These are phyloP conservation scores for Chalaropsis ovoidea DNA, from an alignment of 2,329 filamentous ascomycete genomes.

Conservation along the genomic window DNA sequence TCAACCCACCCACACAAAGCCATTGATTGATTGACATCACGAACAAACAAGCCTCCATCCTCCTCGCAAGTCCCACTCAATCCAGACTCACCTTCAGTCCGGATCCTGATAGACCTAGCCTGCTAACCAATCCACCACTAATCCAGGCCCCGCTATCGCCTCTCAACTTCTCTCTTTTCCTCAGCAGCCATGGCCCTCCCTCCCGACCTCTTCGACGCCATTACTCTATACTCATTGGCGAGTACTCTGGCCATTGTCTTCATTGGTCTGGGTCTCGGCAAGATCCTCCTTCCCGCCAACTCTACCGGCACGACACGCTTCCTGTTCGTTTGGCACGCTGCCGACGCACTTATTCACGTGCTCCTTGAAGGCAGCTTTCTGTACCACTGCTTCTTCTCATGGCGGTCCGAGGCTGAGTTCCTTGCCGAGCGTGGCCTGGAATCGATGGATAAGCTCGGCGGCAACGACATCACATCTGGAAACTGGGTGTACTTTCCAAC, in stretches of 20 bases:
- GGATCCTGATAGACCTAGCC: background rate
- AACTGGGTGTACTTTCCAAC: conserved; percentile 37
- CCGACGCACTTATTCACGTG: conserved; percentile 86
- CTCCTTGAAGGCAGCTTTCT: conserved; percentile 84
- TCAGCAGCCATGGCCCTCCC: conserved; percentile 33
- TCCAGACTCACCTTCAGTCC: background rate
- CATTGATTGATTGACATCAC: background rate
- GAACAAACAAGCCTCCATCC: background rate
- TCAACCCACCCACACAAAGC: background rate
- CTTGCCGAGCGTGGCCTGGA: conserved; percentile 21
- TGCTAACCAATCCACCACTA: background rate
- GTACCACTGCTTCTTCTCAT: conserved; percentile 82
- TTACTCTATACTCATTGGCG: conserved; percentile 49
- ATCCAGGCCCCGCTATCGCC: background rate
- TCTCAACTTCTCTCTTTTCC: conserved; percentile 6
- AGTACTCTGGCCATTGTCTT: conserved; percentile 44
- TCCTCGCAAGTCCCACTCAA: background rate
- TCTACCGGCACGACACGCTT: conserved; percentile 53
- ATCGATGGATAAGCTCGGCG: conserved; percentile 19
- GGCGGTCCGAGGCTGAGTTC: conserved; percentile 31
- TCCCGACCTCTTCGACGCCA: conserved; percentile 49
- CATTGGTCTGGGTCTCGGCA: conserved; percentile 25
- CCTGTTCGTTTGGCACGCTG: conserved; percentile 90
- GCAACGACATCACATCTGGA: conserved; percentile 21
- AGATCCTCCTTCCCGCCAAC: conserved; percentile 38